Evolutionary conservation across 2,329 filamentous ascomycete species (phyloP).

Genomic region (Diaporthe sp.): DNA sequence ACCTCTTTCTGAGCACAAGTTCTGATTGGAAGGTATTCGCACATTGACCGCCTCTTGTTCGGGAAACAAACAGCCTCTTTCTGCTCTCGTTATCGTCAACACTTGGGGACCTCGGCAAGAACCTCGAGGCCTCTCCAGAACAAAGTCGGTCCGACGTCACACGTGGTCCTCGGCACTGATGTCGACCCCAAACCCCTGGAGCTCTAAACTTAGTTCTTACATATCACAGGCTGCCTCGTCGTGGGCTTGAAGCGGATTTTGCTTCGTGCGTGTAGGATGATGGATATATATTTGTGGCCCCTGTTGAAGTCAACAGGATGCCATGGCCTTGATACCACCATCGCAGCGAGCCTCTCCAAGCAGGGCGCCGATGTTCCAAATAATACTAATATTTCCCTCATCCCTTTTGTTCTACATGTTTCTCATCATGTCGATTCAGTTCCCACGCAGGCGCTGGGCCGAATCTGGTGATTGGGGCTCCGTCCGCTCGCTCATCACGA

Average conservation of each 20-base stretch:
- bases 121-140: not conserved
- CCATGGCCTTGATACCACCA: not conserved
- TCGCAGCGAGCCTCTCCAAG: not conserved
- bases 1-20: not conserved
- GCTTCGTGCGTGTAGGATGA: not conserved
- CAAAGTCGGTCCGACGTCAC: not conserved
- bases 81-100: not conserved
- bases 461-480: constrained; percentile 13
- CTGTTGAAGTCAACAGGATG: not conserved
- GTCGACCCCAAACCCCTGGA: not conserved
- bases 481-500: constrained; percentile 22
- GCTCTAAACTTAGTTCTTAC: constrained; percentile 29
- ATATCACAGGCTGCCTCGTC: constrained; percentile 17
- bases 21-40: constrained; percentile 18
- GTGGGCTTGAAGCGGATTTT: not conserved
- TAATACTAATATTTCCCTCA: not conserved
- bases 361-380: not conserved
- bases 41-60: not conserved
- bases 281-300: constrained; percentile 5
- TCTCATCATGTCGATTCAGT: not conserved
- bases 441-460: constrained; percentile 25
- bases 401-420: not conserved
- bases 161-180: not conserved
- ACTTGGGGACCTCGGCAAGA: not conserved
- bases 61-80: not conserved